Evolutionary conservation across 139 green algal genomes (phyloP), one percentile per base, ranked within the genome.

Genomic region (Chlamydomonas applanata): DNA sequence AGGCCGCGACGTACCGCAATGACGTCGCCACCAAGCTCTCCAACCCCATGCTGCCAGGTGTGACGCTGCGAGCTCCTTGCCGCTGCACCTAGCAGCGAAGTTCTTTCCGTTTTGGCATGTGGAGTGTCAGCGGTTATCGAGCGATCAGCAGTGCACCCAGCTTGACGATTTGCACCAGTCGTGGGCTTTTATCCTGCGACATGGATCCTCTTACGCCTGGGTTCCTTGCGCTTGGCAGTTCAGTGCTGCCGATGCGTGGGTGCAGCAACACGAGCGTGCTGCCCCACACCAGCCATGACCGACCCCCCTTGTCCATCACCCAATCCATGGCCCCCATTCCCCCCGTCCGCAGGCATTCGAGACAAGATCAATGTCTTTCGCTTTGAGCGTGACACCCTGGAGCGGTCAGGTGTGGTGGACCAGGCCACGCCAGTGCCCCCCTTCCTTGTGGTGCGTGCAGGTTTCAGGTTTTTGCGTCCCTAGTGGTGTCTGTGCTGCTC

Each of bases 341-440:
- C n/a, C n/a, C n/a, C n/a, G 24, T 34, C 52, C 4, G 33, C 78
- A 68, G 72, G 79, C 72, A 76, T 88, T 53, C 78, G 78, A 20
- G 80, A 83, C 75, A 83, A 81, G 60, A 91, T 94, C 83, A 88
- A 91, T 74, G 79, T 92, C n/a, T 91, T 94, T 69, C 45, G 75
- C n/a, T 94, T 94, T 74, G 81, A 90, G 69, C 85, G 89, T n/a
- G 85, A 89, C 57, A 89, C 90, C 5, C 67, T 92, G 52, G 78
- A 88, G 75, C 82, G 89, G 0, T 77, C 84, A 11, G 87, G 87
- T 46, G 61, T 94, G 49, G 53, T 71, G 72, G 84, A 83, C 76
- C 70, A 79, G 53, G 76, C 57, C 57, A 82, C 69, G 29, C 65
- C 78, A 0, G 72, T 73, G 1, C 82, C 83, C n/a, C 86, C 85